Conservation (phyloP, 1,284 basidiomycete genomes). For the Ceratobasidium sp. region DNA sequence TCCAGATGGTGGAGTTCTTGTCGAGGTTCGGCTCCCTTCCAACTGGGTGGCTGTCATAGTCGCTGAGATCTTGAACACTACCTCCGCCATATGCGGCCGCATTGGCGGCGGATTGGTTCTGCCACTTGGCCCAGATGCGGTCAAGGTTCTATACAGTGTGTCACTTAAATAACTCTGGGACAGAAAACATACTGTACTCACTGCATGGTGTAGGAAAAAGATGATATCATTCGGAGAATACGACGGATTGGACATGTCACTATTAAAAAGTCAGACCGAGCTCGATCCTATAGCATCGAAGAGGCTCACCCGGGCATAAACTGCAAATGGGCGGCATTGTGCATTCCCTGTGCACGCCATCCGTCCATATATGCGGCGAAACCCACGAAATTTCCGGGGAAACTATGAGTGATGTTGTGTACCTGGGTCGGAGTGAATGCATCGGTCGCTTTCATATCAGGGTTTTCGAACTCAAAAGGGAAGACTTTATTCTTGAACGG, state of each 20-base stretch:
- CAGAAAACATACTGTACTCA: not conserved
- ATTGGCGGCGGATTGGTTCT: conserved; percentile 16
- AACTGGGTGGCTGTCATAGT: conserved; percentile 31
- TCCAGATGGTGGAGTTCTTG: conserved; percentile 1
- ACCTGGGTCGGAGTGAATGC: conserved; percentile 31
- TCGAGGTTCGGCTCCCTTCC: not conserved
- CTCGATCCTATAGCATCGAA: not conserved
- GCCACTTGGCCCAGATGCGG: conserved; percentile 38
- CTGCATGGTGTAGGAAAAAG: conserved; percentile 30
- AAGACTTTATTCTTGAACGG: conserved; percentile 34
- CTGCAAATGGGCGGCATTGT: conserved; percentile 37
- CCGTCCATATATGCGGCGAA: conserved; percentile 38
- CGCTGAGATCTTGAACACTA: conserved; percentile 15
- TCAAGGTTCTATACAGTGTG: conserved; percentile 21
- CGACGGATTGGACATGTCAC: conserved; percentile 35
- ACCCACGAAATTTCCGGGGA: conserved; percentile 23
- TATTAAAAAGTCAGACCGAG: not conserved
- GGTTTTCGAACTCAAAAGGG: conserved; percentile 17
- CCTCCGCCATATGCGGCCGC: conserved; percentile 32
- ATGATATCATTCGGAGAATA: conserved; percentile 36
- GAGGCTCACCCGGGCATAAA: conserved; percentile 12
- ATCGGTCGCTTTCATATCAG: conserved; percentile 18
- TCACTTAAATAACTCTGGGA: too few species aligned
- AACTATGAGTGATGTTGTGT: conserved; percentile 8
- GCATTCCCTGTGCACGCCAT: conserved; percentile 33